These are phyloP conservation scores for Colletotrichum brevisporum DNA, from an alignment of 2,329 filamentous ascomycete genomes.

Conservation along the genomic window DNA sequence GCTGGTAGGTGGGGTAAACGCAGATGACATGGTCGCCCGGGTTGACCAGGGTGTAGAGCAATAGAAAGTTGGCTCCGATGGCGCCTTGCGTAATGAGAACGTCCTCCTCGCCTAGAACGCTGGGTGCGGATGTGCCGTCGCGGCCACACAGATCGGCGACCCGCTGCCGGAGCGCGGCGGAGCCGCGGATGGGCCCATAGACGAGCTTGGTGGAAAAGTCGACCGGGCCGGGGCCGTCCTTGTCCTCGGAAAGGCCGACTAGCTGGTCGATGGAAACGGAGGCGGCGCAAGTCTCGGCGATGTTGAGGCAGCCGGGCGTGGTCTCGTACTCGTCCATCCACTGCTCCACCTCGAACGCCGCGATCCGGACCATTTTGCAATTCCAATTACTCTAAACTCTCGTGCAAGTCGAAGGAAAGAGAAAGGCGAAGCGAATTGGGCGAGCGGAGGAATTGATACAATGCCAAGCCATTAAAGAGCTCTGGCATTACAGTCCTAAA, in stretches of 20 bases:
- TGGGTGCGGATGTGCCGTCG: conserved; percentile 50
- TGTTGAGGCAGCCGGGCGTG: conserved; percentile 73
- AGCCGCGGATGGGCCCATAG: conserved; percentile 82
- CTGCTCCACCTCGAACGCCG: conserved; percentile 77
- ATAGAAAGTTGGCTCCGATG: conserved; percentile 82
- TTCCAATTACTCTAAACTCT: background rate
- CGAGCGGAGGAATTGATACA: conserved; percentile 26
- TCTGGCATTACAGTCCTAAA: conserved; percentile 18
- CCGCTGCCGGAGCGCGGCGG: conserved; percentile 72
- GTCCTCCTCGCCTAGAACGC: conserved; percentile 61
- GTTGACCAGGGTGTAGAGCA: conserved; percentile 77
- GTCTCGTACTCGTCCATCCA: conserved; percentile 76
- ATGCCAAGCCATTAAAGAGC: conserved; percentile 27
- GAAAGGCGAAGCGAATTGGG: background rate
- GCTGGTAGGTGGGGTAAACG: conserved; percentile 87
- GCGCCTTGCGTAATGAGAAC: conserved; percentile 82
- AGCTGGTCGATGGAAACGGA: conserved; percentile 82
- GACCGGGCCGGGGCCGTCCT: conserved; percentile 57
- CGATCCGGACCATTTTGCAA: conserved; percentile 50
- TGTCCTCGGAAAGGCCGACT: conserved; percentile 69
- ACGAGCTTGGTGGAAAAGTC: conserved; percentile 70
- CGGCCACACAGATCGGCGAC: conserved; percentile 76
- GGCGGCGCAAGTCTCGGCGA: conserved; percentile 84
- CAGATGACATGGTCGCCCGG: conserved; percentile 85
- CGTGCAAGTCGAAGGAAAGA: background rate